These are phyloP conservation scores for Coniophora puteana DNA, from an alignment of 1,284 basidiomycete genomes.

Conservation along the genomic window DNA sequence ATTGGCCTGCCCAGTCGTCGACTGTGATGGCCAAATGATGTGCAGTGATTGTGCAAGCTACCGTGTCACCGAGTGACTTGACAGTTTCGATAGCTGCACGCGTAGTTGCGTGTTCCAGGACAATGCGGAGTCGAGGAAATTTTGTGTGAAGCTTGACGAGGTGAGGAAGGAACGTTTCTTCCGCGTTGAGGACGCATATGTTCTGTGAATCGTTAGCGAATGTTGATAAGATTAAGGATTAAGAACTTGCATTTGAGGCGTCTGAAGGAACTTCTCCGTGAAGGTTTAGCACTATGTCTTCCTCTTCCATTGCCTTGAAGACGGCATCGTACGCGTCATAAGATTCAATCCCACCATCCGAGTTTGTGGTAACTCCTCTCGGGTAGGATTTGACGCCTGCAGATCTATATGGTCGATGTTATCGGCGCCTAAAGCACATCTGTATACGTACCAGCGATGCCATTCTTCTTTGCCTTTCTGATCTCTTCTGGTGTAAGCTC, in stretches of 20 bases:
- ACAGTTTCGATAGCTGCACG: slow-evolving; percentile 92
- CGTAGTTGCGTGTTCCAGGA: slow-evolving; percentile 99
- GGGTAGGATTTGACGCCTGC: slow-evolving; percentile 99
- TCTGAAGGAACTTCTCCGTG: slow-evolving; percentile 99
- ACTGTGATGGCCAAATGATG: slow-evolving; percentile 95
- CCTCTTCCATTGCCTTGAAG: slow-evolving; percentile 93
- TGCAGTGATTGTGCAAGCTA: slow-evolving; percentile 96
- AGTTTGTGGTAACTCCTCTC: slow-evolving; percentile 97
- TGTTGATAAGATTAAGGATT: slow-evolving; percentile 3
- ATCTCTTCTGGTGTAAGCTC: slow-evolving; percentile 92
- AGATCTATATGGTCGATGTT: no score
- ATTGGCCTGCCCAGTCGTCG: slow-evolving; percentile 96
- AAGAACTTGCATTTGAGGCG: slow-evolving; percentile 47
- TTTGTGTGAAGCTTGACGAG: slow-evolving; percentile 77
- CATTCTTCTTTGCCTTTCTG: slow-evolving; percentile 79
- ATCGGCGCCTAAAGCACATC: not conserved
- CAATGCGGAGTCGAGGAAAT: slow-evolving; percentile 94
- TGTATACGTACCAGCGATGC: slow-evolving; percentile 71
- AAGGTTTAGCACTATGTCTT: slow-evolving; percentile 92
- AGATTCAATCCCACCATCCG: slow-evolving; percentile 94
- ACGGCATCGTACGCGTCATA: slow-evolving; percentile 95
- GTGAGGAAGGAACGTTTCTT: slow-evolving; percentile 88
- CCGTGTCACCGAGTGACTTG: slow-evolving; percentile 80
- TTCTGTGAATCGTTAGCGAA: slow-evolving; percentile 50
- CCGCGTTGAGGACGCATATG: slow-evolving; percentile 93